These are phyloP conservation scores for Populus hybrid DNA, from an alignment of 441 rosid genomes.

Conservation along the genomic window DNA sequence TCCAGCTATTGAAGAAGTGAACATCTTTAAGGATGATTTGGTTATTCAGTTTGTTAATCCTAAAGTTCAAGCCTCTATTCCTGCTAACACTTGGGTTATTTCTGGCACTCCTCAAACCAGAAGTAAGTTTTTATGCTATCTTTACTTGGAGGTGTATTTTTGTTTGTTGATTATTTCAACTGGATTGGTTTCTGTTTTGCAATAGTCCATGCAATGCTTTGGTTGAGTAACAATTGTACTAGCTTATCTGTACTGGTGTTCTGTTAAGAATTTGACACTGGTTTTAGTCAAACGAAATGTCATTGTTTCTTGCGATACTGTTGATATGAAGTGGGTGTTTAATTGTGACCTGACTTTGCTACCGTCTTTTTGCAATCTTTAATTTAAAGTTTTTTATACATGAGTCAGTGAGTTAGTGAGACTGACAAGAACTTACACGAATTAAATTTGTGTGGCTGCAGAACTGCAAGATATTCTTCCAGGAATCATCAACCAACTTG, in stretches of 20 bases:
- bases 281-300: neutral
- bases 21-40: constrained; percentile 16
- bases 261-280: neutral
- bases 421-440: neutral
- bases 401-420: neutral
- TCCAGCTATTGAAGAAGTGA: constrained; percentile 14
- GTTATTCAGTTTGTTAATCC: constrained; percentile 15
- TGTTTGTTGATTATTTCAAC: neutral
- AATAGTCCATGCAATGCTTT: neutral
- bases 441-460: neutral
- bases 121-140: no score
- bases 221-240: neutral
- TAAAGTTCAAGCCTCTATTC: constrained; percentile 15
- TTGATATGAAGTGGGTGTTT: neutral
- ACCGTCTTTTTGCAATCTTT: neutral
- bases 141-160: neutral
- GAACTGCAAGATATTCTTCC: constrained; percentile 18
- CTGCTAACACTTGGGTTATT: constrained; percentile 18
- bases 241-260: neutral
- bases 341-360: neutral
- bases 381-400: neutral
- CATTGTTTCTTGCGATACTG: neutral
- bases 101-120: constrained; percentile 14
- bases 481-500: constrained; percentile 3
- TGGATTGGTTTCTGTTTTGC: neutral